These are phyloP conservation scores for Aspergillus ruber DNA, from an alignment of 2,329 filamentous ascomycete genomes.

Conservation along the genomic window DNA sequence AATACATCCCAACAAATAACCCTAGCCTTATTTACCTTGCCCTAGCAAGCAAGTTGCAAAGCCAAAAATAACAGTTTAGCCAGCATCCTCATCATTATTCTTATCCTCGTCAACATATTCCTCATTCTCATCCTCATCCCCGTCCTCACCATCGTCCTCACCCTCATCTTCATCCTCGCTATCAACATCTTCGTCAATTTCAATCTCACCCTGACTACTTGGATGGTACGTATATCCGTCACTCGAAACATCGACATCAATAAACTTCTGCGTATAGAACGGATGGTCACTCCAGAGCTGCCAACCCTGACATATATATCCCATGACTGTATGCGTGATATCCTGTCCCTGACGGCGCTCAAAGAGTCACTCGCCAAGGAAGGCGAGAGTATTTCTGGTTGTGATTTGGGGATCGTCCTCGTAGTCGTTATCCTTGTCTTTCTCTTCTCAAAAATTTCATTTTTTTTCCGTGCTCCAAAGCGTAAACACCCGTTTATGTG, in stretches of 20 bases:
- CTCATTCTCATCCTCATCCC: background rate
- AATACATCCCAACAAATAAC: background rate
- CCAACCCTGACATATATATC: slow-evolving; percentile 27
- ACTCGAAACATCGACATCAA: background rate
- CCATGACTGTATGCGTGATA: slow-evolving; percentile 30
- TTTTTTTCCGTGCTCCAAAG: background rate
- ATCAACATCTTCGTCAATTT: background rate
- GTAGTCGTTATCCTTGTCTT: background rate
- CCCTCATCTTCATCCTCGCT: background rate
- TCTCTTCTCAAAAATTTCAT: background rate
- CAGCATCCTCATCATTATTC: no score
- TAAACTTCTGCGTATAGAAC: slow-evolving; percentile 14
- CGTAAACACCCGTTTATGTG: background rate
- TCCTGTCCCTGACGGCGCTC: slow-evolving; percentile 29
- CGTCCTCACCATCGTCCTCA: background rate
- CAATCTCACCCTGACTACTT: background rate
- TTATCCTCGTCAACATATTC: no score
- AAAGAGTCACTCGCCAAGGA: slow-evolving; percentile 30
- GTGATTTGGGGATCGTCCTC: slow-evolving; percentile 14
- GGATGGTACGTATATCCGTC: background rate
- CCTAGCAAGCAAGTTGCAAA: no score
- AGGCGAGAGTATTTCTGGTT: slow-evolving; percentile 14
- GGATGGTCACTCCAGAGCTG: slow-evolving; percentile 19
- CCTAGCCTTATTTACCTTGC: background rate
- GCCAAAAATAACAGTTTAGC: no score